A percentile compares a stretch with the other conserved stretches of the same genome.
phyloP scores from a whole-genome alignment of 495 filamentous ascomycete genomes.

The Elasticomyces elasticus region DNA sequence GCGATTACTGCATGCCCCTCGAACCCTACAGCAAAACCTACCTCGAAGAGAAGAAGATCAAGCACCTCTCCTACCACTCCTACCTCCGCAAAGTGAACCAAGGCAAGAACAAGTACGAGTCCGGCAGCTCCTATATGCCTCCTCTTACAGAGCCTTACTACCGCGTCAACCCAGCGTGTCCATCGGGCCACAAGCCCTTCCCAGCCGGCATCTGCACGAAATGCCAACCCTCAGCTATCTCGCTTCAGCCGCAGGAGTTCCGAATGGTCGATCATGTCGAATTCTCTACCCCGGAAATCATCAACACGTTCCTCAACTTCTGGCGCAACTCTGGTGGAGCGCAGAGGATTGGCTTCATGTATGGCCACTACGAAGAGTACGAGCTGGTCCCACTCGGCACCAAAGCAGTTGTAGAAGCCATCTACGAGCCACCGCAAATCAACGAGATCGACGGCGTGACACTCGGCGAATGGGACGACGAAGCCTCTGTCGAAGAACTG shows the following conservation, averaged over 20 bases:
- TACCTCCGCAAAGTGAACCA: slow-evolving; percentile 91
- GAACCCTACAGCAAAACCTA: slow-evolving; percentile 87
- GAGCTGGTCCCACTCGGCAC: slow-evolving; percentile 84
- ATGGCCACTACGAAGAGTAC: slow-evolving; percentile 87
- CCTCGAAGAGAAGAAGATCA: slow-evolving; percentile 91
- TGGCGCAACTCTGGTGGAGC: slow-evolving; percentile 70
- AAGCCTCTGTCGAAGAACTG: slow-evolving; percentile 69
- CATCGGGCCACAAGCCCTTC: slow-evolving; percentile 85
- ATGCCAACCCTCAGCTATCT: slow-evolving; percentile 96
- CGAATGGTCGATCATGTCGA: slow-evolving; percentile 99
- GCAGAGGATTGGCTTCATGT: slow-evolving; percentile 83
- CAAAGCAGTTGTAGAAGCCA: slow-evolving; percentile 94
- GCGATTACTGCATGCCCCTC: slow-evolving; percentile 97
- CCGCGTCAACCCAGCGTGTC: slow-evolving; percentile 77
- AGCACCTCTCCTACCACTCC: slow-evolving; percentile 92
- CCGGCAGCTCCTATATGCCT: slow-evolving; percentile 87
- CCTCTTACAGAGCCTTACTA: slow-evolving; percentile 91
- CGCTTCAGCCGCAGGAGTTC: slow-evolving; percentile 81
- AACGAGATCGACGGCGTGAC: slow-evolving; percentile 87
- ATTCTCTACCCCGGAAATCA: slow-evolving; percentile 68
- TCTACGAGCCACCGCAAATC: slow-evolving; percentile 91
- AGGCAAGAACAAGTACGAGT: slow-evolving; percentile 88
- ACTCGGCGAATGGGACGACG: slow-evolving; percentile 77
- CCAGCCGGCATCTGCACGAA: slow-evolving; percentile 98
- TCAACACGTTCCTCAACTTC: slow-evolving; percentile 81